These are phyloP conservation scores for Talaromyces sp. DNA, from an alignment of 2,329 filamentous ascomycete species.

Conservation along the genomic window DNA sequence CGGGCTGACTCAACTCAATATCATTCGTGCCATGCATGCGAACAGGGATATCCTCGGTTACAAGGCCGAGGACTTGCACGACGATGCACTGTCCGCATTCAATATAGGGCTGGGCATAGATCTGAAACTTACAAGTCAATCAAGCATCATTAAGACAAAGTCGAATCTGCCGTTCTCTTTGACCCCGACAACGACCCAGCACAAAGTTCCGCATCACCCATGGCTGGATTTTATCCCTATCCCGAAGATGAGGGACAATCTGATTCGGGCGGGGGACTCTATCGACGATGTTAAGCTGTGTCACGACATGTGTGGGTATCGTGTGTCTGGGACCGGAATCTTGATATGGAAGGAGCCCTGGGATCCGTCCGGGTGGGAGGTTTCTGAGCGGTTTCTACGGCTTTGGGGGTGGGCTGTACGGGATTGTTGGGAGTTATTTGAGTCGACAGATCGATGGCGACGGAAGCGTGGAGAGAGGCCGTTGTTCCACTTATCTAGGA, in stretches of 20 bases:
- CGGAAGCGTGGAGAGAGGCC: conserved; percentile 26
- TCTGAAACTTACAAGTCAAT: neutral
- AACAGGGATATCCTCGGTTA: conserved; percentile 17
- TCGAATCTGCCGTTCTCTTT: conserved; percentile 8
- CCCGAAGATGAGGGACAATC: conserved; percentile 16
- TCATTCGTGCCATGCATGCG: conserved; percentile 7
- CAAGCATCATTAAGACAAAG: neutral
- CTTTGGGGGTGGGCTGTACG: conserved; percentile 31
- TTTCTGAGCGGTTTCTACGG: conserved; percentile 25
- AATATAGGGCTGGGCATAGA: neutral
- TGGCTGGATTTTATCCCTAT: conserved; percentile 19
- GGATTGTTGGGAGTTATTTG: conserved; percentile 25
- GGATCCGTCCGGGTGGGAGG: conserved; percentile 30
- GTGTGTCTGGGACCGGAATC: conserved; percentile 18
- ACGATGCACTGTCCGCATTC: conserved; percentile 16
- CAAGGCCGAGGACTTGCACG: neutral
- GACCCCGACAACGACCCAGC: conserved; percentile 11
- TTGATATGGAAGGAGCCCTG: conserved; percentile 31
- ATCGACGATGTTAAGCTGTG: conserved; percentile 22
- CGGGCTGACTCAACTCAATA: conserved; percentile 13
- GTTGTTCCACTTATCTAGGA: conserved; percentile 10
- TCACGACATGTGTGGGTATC: conserved; percentile 21
- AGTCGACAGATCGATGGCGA: conserved; percentile 31
- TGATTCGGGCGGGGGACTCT: conserved; percentile 20
- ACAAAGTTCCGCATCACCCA: conserved; percentile 16